Evolutionary conservation across 2,329 filamentous ascomycete species (phyloP).

Genomic region (Boeremia exigua): DNA sequence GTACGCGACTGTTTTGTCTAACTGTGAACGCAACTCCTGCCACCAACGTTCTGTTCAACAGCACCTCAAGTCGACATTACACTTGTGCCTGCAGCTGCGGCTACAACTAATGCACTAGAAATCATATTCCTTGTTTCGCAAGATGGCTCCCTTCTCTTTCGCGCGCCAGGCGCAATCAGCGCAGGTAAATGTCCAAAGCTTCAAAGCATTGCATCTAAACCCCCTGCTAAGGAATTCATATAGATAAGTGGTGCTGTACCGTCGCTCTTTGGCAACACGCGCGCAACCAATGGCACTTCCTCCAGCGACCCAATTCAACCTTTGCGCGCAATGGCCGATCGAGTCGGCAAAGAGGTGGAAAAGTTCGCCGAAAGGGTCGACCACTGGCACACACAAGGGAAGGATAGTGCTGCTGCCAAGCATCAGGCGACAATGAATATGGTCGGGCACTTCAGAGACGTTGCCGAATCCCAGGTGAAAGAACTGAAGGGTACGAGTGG

Average conservation of each 20-base stretch:
- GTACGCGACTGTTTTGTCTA: conserved; percentile 35
- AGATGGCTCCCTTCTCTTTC: conserved; percentile 37
- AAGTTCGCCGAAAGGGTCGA: conserved; percentile 84
- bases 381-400: conserved; percentile 60
- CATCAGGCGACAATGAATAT: conserved; percentile 58
- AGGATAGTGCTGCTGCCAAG: conserved; percentile 50
- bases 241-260: conserved; percentile 22
- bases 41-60: neutral
- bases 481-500: conserved; percentile 53
- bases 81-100: neutral
- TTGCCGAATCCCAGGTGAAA: conserved; percentile 58
- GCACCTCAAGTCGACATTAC: neutral
- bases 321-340: conserved; percentile 69
- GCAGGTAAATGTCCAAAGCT: conserved; percentile 29
- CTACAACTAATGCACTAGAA: neutral
- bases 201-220: neutral
- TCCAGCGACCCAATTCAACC: conserved; percentile 60
- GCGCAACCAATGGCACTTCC: conserved; percentile 19
- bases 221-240: neutral
- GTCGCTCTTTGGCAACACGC: conserved; percentile 22
- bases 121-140: conserved; percentile 5
- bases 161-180: conserved; percentile 35
- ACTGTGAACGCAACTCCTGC: neutral
- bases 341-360: conserved; percentile 81
- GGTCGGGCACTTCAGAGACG: conserved; percentile 53